Percentiles rank a stretch among this genome's conserved stretches.
phyloP scores from a whole-genome alignment of 2,329 filamentous ascomycete species.

The Monosporascus sp. region DNA sequence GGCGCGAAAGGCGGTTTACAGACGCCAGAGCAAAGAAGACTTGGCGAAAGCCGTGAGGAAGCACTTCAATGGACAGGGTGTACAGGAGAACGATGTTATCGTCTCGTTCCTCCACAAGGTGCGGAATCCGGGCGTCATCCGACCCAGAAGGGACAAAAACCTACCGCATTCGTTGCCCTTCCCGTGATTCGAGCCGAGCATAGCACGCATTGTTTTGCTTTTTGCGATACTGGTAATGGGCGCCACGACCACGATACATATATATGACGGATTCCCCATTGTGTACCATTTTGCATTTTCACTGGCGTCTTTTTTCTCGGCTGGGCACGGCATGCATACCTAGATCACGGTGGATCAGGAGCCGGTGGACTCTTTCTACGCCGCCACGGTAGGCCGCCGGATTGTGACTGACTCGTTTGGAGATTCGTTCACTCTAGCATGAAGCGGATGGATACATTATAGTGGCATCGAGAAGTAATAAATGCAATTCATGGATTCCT shows the following conservation, averaged over 20 bases:
- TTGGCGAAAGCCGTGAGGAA: conserved; percentile 69
- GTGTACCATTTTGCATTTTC: background rate
- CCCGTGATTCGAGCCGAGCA: conserved; percentile 16
- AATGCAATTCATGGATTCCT: too few species aligned
- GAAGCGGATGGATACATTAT: too few species aligned
- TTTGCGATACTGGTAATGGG: conserved; percentile 2
- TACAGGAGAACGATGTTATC: conserved; percentile 78
- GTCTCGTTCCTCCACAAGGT: conserved; percentile 74
- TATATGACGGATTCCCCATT: background rate
- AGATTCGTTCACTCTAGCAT: background rate
- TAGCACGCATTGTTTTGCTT: conserved; percentile 2
- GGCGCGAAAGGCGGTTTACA: conserved; percentile 57
- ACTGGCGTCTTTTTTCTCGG: background rate
- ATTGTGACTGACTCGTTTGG: background rate
- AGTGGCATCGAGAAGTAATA: too few species aligned
- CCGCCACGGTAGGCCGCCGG: background rate
- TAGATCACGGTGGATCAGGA: background rate
- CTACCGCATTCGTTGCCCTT: conserved; percentile 27
- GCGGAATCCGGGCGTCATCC: conserved; percentile 46
- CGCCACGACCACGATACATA: too few species aligned
- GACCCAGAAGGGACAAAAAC: conserved; percentile 26
- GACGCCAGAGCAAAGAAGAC: conserved; percentile 66
- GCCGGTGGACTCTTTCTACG: background rate
- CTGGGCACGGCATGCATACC: background rate
- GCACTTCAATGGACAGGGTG: conserved; percentile 75